Evolutionary conservation across 805 yeast species (phyloP).

Genomic region (Saturnispora galanensis): DNA sequence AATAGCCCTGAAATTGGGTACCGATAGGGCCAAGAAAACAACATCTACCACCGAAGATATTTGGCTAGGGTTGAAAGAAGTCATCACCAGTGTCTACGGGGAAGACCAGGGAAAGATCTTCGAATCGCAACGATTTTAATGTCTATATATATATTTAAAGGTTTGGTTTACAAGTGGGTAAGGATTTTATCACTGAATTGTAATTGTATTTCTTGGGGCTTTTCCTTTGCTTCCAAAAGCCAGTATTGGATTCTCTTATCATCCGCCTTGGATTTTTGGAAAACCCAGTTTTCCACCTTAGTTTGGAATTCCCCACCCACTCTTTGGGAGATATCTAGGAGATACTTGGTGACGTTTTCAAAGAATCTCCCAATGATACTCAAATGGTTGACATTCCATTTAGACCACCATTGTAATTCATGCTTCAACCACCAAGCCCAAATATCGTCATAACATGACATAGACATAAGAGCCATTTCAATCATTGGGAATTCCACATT

Average conservation of each 20-base stretch:
- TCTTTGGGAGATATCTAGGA: slow-evolving; percentile 25
- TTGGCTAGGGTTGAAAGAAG: slow-evolving; percentile 35
- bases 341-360: slow-evolving; percentile 33
- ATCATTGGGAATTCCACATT: slow-evolving; percentile 47
- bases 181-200: slow-evolving; percentile 4
- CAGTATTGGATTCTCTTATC: slow-evolving; percentile 15
- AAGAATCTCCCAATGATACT: slow-evolving; percentile 28
- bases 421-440: slow-evolving; percentile 40
- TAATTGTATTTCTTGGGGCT: slow-evolving; percentile 13
- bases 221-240: slow-evolving; percentile 13
- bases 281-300: slow-evolving; percentile 16
- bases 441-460: slow-evolving; percentile 24
- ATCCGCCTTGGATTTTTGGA: slow-evolving; percentile 16
- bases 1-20: slow-evolving; percentile 20
- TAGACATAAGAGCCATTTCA: slow-evolving; percentile 43
- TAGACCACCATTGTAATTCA: slow-evolving; percentile 5
- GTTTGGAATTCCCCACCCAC: slow-evolving; percentile 8
- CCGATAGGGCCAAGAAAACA: slow-evolving; percentile 17
- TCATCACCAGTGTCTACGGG: slow-evolving; percentile 46
- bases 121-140: slow-evolving; percentile 13
- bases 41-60: slow-evolving; percentile 13
- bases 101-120: slow-evolving; percentile 20
- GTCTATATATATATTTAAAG: neutral
- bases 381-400: slow-evolving; percentile 7
- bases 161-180: neutral